Base-by-base conservation (phyloP, 495 filamentous ascomycete genomes). In the Massariosphaeria phaeospora region DNA sequence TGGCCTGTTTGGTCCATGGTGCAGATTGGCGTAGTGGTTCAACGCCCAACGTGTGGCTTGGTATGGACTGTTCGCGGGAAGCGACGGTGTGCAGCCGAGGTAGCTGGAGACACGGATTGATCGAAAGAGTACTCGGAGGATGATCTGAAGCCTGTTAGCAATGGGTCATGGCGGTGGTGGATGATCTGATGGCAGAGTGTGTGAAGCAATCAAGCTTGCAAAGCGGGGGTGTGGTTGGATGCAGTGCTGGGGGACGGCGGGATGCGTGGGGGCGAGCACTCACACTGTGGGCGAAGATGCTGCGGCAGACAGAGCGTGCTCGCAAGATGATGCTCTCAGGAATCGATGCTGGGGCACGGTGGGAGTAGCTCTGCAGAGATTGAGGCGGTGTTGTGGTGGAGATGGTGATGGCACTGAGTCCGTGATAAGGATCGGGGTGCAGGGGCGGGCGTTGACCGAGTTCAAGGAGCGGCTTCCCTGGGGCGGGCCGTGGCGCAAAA, bases 391-490 rank as follows among this genome's bases (percentile, higher is more conserved):
- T 63, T 26, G 13, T 39, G 27, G 48, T 40, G 27, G 31, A 9
- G 9, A 18, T 52, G 45, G 38, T 48, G 49, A n/a, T n/a, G n/a
- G n/a, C n/a, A n/a, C n/a, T n/a, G n/a, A n/a, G n/a, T n/a, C n/a
- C n/a, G 58, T 64, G 61, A 57, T 61, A 62, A 62, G 62, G 62
- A 61, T 59, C 35, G 62, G 41, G 55, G 44, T 48, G 17, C 31
- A 35, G 43, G 46, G 44, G 33, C 24, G 41, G 52, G 47, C 58
- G 48, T 29, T n/a, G 54, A 29, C 53, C 43, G 31, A 50, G 8
- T 35, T 62, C 55, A 60, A 66, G 63, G 54, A 58, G 57, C 48
- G 48, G 48, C 42, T 58, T 58, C 56, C 48, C 41, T 13, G 48
- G 55, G 36, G 49, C 42, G 62, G 50, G 46, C 36, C 30, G 49